Conservation (phyloP, 1,139 yeast genomes). For the Geotrichum aggregatum region DNA sequence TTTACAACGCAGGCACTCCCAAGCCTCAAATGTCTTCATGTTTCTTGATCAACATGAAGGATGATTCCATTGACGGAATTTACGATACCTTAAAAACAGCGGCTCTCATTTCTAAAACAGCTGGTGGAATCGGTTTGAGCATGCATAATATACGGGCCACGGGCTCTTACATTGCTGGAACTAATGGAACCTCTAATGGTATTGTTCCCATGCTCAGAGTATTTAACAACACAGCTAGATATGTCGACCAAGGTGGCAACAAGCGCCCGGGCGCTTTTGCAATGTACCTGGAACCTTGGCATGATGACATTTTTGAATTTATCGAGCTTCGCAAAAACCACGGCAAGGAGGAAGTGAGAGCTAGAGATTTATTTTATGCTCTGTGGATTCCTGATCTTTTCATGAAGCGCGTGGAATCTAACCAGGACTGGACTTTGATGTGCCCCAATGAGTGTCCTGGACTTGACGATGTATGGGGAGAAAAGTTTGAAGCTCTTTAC, state of each 20-base stretch:
- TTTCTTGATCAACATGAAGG: constrained; percentile 82
- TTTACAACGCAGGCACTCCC: constrained; percentile 88
- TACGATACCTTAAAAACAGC: constrained; percentile 81
- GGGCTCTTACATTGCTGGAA: constrained; percentile 83
- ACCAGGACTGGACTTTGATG: constrained; percentile 78
- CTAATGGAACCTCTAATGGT: constrained; percentile 86
- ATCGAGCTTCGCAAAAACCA: constrained; percentile 82
- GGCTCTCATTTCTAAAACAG: constrained; percentile 82
- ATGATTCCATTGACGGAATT: constrained; percentile 86
- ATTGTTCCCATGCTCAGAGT: constrained; percentile 87
- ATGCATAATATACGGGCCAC: constrained; percentile 79
- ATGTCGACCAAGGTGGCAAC: constrained; percentile 92
- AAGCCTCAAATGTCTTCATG: constrained; percentile 85
- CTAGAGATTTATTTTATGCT: constrained; percentile 87
- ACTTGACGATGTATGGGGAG: constrained; percentile 73
- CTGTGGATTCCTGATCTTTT: constrained; percentile 87
- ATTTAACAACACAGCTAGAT: constrained; percentile 85
- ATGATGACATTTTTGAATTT: constrained; percentile 77
- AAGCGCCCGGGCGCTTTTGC: constrained; percentile 94
- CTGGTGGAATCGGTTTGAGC: constrained; percentile 88
- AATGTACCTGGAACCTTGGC: constrained; percentile 88
- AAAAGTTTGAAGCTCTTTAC: constrained; percentile 69
- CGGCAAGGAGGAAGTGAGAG: constrained; percentile 87
- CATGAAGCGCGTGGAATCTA: constrained; percentile 79
- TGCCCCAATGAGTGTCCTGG: constrained; percentile 90